These are phyloP conservation scores for Trypanosoma lewisi DNA, from an alignment of 208 protist species.

Conservation along the genomic window DNA sequence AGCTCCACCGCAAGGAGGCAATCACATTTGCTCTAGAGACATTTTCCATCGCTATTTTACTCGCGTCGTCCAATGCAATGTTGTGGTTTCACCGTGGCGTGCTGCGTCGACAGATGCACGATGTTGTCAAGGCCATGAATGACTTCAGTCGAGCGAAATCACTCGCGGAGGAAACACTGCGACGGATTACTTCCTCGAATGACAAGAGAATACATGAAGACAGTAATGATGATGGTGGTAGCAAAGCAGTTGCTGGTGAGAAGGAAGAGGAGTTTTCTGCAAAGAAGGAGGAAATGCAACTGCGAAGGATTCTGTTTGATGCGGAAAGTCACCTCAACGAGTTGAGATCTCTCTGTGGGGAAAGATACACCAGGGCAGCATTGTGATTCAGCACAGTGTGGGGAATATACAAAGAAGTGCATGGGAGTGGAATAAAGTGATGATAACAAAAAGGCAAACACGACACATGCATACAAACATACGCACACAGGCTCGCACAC, in stretches of 20 bases:
- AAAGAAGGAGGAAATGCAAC: neutral
- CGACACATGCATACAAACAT: neutral
- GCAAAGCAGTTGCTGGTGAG: too few species aligned
- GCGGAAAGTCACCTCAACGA: neutral
- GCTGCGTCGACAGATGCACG: neutral
- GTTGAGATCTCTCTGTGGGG: neutral
- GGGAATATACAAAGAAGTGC: neutral
- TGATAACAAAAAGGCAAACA: neutral
- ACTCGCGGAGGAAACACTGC: slow-evolving; percentile 8
- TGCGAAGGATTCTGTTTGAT: neutral
- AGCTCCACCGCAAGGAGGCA: neutral
- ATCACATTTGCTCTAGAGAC: neutral
- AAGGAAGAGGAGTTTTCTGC: neutral
- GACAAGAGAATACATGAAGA: too few species aligned
- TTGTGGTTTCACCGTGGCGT: slow-evolving; percentile 22
- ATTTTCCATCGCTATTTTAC: slow-evolving; percentile 20
- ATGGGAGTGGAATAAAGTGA: neutral
- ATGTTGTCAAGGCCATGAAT: slow-evolving; percentile 1
- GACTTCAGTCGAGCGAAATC: slow-evolving; percentile 24
- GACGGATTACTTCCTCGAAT: slow-evolving; percentile 1
- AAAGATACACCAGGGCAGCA: neutral
- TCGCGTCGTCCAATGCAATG: slow-evolving; percentile 10
- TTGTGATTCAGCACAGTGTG: neutral
- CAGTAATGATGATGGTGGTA: too few species aligned
- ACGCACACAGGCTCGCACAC: neutral